Base-by-base conservation (phyloP, 306 rosid species). In the Arachis hypogaea region DNA sequence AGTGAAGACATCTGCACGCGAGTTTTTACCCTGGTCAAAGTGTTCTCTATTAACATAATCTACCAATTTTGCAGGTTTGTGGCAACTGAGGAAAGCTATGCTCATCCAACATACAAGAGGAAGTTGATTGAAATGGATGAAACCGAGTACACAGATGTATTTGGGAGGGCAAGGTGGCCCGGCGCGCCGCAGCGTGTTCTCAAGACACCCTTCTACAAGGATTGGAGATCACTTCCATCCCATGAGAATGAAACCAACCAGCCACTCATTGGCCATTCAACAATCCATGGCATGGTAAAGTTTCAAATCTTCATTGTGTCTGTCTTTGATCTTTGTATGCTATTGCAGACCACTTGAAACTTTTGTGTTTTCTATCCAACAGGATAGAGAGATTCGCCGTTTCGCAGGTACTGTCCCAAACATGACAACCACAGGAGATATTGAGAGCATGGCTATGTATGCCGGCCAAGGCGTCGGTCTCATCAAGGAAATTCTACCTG, bases 121-220 rank as follows among this genome's bases (percentile, higher is more conserved):
- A 86, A 84, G 83, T 63, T 93, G 73, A 58, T 93, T 36, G 96
- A 93, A 64, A 22, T 78, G 47, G 86, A 86, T 7, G 80, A 85
- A 74, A 93, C 98, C 2, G 93, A 78, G 47, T 85, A 87, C 71
- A 90, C 98, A 0, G 69, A 86, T 73, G 79, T 90, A 54, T 90
- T 89, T 46, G 98, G 98, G 28, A 87, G 93, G 54, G 93, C 89
- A 33, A 89, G 98, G 68, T 93, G 97, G 96, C 96, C 92, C 0
- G 78, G 66, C 30, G 97, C 97, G 5, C 93, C 93, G 0, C 96
- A 91, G 0, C 90, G 96, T 9, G 98, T 89, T 52, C 88, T 93
- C 46, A 70, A 66, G 72, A 93, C 93, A 10, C 85, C 87, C 18
- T 91, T 93, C 85, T 93, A 72, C 83, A 76, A 79, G n/a, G 86